Base-by-base conservation (phyloP, 2,329 filamentous ascomycete genomes). In the Aspergillus puulaauensis region DNA sequence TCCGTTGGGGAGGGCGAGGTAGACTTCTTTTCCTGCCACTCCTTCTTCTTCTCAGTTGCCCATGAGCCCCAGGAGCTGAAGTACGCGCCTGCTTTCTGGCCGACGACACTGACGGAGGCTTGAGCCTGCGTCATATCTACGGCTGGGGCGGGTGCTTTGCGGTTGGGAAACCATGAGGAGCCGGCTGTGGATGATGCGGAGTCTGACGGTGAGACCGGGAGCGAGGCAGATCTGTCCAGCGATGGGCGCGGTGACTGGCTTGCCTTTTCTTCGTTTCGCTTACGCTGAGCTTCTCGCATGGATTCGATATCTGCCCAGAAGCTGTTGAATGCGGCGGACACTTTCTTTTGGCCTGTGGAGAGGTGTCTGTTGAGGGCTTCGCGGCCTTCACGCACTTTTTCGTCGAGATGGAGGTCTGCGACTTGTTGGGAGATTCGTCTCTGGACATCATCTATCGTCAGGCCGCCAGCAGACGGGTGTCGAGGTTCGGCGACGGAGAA, bases 381-480 rank as follows among this genome's bases (percentile, higher is more conserved):
- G 54, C 87, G 85, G 8, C 92, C 90, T 59, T 90, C 88, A 1
- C 90, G 88, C 58, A 98, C 86, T 8, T 90, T 86, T 71, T 98
- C 95, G 71, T 99, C 95, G 2, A 98, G 83, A 71, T 98, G 93
- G 49, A 98, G 83, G 60, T 98, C 93, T 64, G 93, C 90, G 50
- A 99, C 90, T 75, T 98, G 95, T 73, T 96, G 90, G 37, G 91
- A 87, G 35, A 99, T 83, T 23, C 95, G 85, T 51, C 95, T 85
- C 72, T 97, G 93, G 12, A 99, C 89, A 72, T 99, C 95, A 65
- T 98, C 95, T 61, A 99, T 92, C 1, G 89, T 93, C 19, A 99
- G 82, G 0, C 92, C 93, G 24, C 95, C 95, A 1, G 93, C 93
- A 72, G 91, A 97, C 3, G 95, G 95, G 73, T 99, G 95, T 60